Evolutionary conservation across 768 basidiomycete species (phyloP).

Genomic region (Tulasnella calospora): DNA sequence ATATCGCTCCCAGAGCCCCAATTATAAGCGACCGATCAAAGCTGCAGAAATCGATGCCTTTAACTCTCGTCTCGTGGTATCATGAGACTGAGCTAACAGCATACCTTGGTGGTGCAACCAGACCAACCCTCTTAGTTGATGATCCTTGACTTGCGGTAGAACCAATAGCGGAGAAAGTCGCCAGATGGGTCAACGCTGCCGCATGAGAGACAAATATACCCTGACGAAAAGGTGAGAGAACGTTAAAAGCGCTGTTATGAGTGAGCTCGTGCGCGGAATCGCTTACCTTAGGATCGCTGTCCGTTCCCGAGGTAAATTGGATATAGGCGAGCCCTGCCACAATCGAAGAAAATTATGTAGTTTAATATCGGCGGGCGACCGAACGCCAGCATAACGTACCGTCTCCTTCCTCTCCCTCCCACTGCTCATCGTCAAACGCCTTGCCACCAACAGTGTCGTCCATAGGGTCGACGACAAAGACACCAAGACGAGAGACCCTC

Average conservation of each 20-base stretch:
- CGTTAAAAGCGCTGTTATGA: neutral
- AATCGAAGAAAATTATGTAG: neutral
- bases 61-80: neutral
- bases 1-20: neutral
- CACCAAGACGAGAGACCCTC: neutral
- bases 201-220: constrained; percentile 15
- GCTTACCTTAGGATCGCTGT: constrained; percentile 12
- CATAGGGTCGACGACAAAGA: neutral
- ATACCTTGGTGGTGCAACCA: neutral
- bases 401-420: constrained; percentile 22
- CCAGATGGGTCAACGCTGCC: neutral
- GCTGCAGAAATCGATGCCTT: neutral
- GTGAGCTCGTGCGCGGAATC: neutral
- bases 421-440: constrained; percentile 9
- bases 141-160: neutral
- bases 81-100: neutral
- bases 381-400: neutral
- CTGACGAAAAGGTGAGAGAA: neutral
- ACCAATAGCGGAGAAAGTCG: neutral
- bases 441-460: neutral
- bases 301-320: constrained; percentile 14
- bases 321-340: constrained; percentile 3
- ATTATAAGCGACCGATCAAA: neutral
- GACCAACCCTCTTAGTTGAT: neutral
- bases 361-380: neutral